Base-by-base conservation (phyloP, 331 rosid genomes). In the Malus hybrid region DNA sequence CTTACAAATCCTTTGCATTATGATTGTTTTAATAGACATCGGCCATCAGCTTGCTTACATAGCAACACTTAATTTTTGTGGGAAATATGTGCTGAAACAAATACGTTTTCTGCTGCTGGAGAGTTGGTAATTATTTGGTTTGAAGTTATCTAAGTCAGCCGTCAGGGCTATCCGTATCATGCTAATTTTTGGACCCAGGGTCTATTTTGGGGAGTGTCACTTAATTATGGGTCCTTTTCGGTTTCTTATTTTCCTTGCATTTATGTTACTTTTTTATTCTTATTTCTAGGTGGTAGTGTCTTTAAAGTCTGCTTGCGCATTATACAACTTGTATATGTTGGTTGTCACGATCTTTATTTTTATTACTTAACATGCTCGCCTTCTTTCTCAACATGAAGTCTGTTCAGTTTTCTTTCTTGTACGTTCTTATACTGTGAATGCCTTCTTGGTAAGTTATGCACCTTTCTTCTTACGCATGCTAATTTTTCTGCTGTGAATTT, bases 1-100 rank as follows among this genome's bases (percentile, higher is more conserved):
- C 71, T 82, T 62, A 80, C 70, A 71, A 80, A 73, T 68, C 64
- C 76, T 80, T 62, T 81, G 67, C 60, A 56, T 36, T 48, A 28
- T 61, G 62, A 42, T 70, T 73, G 68, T 69, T 75, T 74, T 74
- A 63, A 14, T 74, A 74, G 78, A 6, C 50, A 54, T 73, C 59
- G 28, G 24, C 33, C 24, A 44, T 61, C 34, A 73, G 42, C 48
- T 19, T 36, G 6, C 3, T 15, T 6, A 39, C 32, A 73, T 10
- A 28, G 10, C 42, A 60, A 39, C 19, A 33, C 73, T 42, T 29
- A 10, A n/a, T 60, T 1, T 59, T 36, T 59, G n/a, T 54, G 6
- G 14, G 64, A 34, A 16, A 31, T 70, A 13, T 55, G 28, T 6
- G 31, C 42, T 73, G 69, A 72, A 71, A 71, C 66, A 24, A 19